A percentile compares a stretch with the other conserved stretches of the same genome.
These are phyloP conservation scores for Phytopythium cucurbitacearum DNA, from an alignment of 352 stramenopile genomes.

Conservation along the genomic window DNA sequence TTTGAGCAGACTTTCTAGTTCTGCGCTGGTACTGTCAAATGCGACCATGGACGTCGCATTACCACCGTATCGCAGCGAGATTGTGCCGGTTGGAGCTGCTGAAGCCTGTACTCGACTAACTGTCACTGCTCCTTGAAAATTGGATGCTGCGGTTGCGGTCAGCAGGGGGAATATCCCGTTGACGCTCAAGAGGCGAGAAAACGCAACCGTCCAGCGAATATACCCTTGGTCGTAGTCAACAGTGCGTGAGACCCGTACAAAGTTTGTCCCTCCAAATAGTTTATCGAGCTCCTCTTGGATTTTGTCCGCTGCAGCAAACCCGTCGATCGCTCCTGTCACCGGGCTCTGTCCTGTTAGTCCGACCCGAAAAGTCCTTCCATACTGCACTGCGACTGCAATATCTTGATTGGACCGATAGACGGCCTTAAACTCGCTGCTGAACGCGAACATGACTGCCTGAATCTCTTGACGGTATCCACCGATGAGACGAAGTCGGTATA, in stretches of 20 bases:
- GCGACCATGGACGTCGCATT: slow-evolving; percentile 9
- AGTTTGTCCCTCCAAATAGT: slow-evolving; percentile 18
- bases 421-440: slow-evolving; percentile 46
- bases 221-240: slow-evolving; percentile 18
- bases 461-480: slow-evolving; percentile 44
- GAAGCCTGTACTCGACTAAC: slow-evolving; percentile 8
- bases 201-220: slow-evolving; percentile 47
- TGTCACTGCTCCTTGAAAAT: slow-evolving; percentile 41
- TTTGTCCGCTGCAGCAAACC: slow-evolving; percentile 38
- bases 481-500: slow-evolving; percentile 30
- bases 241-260: slow-evolving; percentile 28
- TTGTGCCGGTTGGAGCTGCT: slow-evolving; percentile 24
- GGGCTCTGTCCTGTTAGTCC: slow-evolving; percentile 10
- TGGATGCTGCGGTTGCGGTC: slow-evolving; percentile 15
- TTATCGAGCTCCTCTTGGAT: slow-evolving; percentile 40
- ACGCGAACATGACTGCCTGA: slow-evolving; percentile 41
- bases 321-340: slow-evolving; percentile 27
- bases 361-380: slow-evolving; percentile 42
- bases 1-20: slow-evolving; percentile 27
- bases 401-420: slow-evolving; percentile 29
- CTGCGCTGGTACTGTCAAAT: slow-evolving; percentile 12
- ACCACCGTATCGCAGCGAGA: slow-evolving; percentile 44
- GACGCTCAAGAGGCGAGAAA: slow-evolving; percentile 27
- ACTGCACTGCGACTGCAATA: slow-evolving; percentile 25
- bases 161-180: slow-evolving; percentile 35